Evolutionary conservation across 2,329 filamentous ascomycete genomes (phyloP), one percentile per base, ranked within the genome.

Genomic region (Phaeosphaeriaceae sp.): DNA sequence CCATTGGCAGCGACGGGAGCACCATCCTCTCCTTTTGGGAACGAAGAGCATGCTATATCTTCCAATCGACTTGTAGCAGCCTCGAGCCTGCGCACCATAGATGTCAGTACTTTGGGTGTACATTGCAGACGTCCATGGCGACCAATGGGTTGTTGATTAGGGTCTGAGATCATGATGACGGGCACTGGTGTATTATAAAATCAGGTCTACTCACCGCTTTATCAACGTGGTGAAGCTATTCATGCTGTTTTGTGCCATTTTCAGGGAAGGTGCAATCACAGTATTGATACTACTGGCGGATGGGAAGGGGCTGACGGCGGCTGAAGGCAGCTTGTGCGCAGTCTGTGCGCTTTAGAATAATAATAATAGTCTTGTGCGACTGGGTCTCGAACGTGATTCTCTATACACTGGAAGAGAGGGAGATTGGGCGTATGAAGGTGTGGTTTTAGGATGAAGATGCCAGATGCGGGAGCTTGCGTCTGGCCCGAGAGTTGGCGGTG

Each of bases 151-250:
- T 45, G 52, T 41, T 42, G 42, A 29, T 48, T 46, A 41, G 8
- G 32, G 44, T 26, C 12, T 8, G 20, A 15, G 23, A 28, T 13
- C 34, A 28, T 28, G 16, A 33, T 20, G 36, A 16, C 6, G 35
- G 4, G 16, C n/a, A 18, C 13, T 18, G n/a, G 18, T 12, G 40
- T 26, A 17, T 20, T 33, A n/a, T 17, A 23, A 6, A 42, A 53
- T 46, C 40, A 28, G 34, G 21, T 17, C 5, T 29, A 77, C 84
- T 66, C 84, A 97, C 94, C 94, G 87, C 84, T 99, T 99, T 80
- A 99, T 97, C 68, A 99, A 85, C 46, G 94, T 99, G 29, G 92
- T 95, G 56, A 99, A 80, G 73, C 96, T 97, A 77, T 97, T 87
- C 91, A 97, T 97, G 68, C 92, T 90, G 77, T 83, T 89, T 56